phyloP scores from a whole-genome alignment of 1,284 basidiomycete genomes.

The Erythrobasidium hasegawianum region DNA sequence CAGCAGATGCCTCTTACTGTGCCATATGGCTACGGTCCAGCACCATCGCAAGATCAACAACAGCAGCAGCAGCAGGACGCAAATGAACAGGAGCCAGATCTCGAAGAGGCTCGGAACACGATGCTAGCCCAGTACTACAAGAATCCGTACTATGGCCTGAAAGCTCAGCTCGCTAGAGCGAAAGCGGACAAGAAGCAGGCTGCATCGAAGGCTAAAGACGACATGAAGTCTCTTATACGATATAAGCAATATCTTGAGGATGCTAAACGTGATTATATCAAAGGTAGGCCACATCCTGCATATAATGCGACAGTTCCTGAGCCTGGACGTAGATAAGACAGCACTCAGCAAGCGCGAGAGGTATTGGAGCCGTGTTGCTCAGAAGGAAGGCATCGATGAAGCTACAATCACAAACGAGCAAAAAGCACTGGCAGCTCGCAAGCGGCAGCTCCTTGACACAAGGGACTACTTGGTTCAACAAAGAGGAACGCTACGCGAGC shows the following conservation, averaged over 20 bases:
- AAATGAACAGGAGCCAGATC: neutral
- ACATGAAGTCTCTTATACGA: neutral
- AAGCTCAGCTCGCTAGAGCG: neutral
- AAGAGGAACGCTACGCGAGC: neutral
- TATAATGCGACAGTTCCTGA: too few species aligned
- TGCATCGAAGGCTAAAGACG: neutral
- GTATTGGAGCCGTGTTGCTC: neutral
- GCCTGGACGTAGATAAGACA: neutral
- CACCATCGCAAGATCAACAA: neutral
- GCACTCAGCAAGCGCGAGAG: neutral
- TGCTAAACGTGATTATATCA: neutral
- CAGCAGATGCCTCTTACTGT: neutral
- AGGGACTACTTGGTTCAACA: neutral
- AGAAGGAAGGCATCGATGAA: neutral
- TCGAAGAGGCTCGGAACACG: neutral
- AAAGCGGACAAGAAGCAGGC: constrained; percentile 6
- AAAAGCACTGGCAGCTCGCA: neutral
- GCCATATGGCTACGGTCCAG: neutral
- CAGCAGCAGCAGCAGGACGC: neutral
- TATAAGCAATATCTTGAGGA: neutral
- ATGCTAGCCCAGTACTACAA: constrained; percentile 9
- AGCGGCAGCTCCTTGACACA: neutral
- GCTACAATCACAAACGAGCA: neutral
- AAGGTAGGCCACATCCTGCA: too few species aligned
- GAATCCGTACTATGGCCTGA: neutral